Evolutionary conservation across 345 rosid species (phyloP).

Genomic region (Citrus unshiu): DNA sequence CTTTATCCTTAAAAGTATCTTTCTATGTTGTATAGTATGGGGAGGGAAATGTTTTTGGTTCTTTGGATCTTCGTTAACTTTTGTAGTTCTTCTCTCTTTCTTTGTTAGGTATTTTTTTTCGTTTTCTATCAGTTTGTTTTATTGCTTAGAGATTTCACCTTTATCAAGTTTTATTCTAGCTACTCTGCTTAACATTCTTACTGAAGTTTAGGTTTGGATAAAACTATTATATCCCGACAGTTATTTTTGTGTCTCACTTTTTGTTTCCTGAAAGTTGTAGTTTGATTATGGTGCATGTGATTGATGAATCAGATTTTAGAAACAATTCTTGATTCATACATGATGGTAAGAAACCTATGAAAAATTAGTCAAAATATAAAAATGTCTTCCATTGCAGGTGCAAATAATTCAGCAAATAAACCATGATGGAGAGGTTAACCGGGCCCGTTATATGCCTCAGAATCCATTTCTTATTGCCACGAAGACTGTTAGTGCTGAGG

Average conservation of each 20-base stretch:
- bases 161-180: conserved; percentile 19
- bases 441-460: conserved; percentile 98
- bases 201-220: not conserved
- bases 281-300: not conserved
- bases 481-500: conserved; percentile 95
- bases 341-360: not conserved
- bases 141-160: not conserved
- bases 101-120: no score
- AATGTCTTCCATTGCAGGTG: conserved; percentile 36
- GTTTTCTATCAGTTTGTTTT: not conserved
- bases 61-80: not conserved
- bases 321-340: not conserved
- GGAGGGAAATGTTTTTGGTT: not conserved
- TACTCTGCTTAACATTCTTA: not conserved
- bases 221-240: not conserved
- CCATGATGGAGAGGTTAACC: conserved; percentile 97
- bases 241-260: not conserved
- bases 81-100: not conserved
- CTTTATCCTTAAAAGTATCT: not conserved
- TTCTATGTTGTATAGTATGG: not conserved
- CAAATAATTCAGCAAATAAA: conserved; percentile 97
- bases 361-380: not conserved
- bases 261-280: not conserved
- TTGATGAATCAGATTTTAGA: not conserved
- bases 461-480: conserved; percentile 90